phyloP scores from a whole-genome alignment of 2,329 filamentous ascomycete genomes.

The Clonostachys chloroleuca region DNA sequence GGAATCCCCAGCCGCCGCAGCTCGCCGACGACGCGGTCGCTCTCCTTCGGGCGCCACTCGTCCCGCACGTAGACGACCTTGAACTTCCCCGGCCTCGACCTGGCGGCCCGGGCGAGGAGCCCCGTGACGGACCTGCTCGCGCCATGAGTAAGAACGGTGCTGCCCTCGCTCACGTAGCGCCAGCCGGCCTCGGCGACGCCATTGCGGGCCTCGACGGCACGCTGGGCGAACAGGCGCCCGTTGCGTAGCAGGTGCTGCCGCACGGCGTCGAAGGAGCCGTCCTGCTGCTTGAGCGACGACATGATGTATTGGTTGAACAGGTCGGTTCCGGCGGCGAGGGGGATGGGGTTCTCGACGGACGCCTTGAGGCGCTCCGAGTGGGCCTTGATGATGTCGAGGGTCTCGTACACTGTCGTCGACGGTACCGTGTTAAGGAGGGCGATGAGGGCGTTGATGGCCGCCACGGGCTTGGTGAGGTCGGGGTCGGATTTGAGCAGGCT shows the following conservation, averaged over 20 bases:
- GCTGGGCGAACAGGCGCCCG: slow-evolving; percentile 77
- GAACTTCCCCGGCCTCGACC: slow-evolving; percentile 61
- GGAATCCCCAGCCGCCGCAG: slow-evolving; percentile 72
- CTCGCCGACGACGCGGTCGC: slow-evolving; percentile 63
- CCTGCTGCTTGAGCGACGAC: slow-evolving; percentile 59
- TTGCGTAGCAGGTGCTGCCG: slow-evolving; percentile 81
- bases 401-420: slow-evolving; percentile 88
- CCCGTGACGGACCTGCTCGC: slow-evolving; percentile 80
- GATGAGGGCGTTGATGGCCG: slow-evolving; percentile 88
- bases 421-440: slow-evolving; percentile 75
- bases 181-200: slow-evolving; percentile 78
- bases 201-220: slow-evolving; percentile 80
- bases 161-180: slow-evolving; percentile 73
- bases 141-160: slow-evolving; percentile 85
- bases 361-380: slow-evolving; percentile 75
- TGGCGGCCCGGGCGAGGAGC: slow-evolving; percentile 64
- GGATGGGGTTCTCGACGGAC: slow-evolving; percentile 82
- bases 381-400: slow-evolving; percentile 75
- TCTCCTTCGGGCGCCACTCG: slow-evolving; percentile 52
- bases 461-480: slow-evolving; percentile 91
- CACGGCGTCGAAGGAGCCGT: slow-evolving; percentile 67
- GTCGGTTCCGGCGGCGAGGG: slow-evolving; percentile 88
- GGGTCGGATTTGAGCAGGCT: slow-evolving; percentile 60
- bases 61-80: slow-evolving; percentile 76
- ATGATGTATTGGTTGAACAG: slow-evolving; percentile 94